Evolutionary conservation across 768 basidiomycete genomes (phyloP), one percentile per base, ranked within the genome.

Genomic region (Psilocybe subaeruginosa): DNA sequence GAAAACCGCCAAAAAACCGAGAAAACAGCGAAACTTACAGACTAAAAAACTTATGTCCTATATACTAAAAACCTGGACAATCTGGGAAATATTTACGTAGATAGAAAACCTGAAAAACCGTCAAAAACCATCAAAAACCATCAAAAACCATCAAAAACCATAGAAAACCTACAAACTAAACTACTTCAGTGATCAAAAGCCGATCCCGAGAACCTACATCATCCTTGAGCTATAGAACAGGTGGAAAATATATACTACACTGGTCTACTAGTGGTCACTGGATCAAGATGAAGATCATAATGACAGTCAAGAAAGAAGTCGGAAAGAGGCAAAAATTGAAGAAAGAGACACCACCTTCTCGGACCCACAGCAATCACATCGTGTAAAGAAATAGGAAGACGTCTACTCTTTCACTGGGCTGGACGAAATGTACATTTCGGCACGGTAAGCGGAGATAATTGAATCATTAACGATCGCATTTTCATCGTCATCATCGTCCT

Each of bases 401-500:
- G 48, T 23, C 30, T 57, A 46, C 12, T 27, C 19, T 47, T 66
- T 66, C 43, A 56, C n/a, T 19, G 65, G 65, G 63, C 65, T 66
- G 14, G 29, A 43, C 8, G 62, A 46, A 12, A 63, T 57, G 35
- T 60, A 54, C n/a, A 66, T 43, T 8, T 52, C 61, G 4, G 48
- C 61, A 54, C 54, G 57, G 45, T 46, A 65, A 5, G 52, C 58
- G 7, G 64, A 66, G 6, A 66, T 63, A 50, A 66, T 61, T 5
- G 59, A 61, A n/a, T 52, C 45, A 51, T 66, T 56, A 29, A 37
- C 52, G 9, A 14, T 29, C 27, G 43, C 54, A 23, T 55, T 39
- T 19, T 51, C 27, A 19, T 59, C 56, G 27, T 16, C 16, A 7
- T 31, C 37, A 19, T 58, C n/a, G 30, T 43, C 16, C 4, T 8